phyloP scores from a whole-genome alignment of 352 stramenopile species.

The Phytophthora pisi region DNA sequence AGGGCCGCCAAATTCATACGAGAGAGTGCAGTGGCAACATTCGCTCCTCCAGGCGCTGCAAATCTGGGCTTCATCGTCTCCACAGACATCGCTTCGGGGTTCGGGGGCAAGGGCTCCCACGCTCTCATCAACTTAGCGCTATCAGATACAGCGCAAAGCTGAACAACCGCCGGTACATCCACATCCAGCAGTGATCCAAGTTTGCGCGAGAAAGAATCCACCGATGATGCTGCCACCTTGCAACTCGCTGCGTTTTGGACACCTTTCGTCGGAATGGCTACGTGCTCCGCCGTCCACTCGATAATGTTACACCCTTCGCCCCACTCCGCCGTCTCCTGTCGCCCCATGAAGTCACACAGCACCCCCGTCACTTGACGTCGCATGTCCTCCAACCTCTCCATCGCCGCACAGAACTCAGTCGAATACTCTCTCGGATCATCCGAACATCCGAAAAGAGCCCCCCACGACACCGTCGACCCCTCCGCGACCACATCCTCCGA shows the following conservation, averaged over 20 bases:
- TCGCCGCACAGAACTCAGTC: slow-evolving; percentile 10
- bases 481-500: slow-evolving; percentile 6
- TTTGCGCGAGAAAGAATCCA: not conserved
- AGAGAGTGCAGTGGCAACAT: slow-evolving; percentile 9
- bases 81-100: not conserved
- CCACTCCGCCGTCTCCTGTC: slow-evolving; percentile 9
- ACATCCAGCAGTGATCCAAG: not conserved
- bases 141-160: slow-evolving; percentile 17
- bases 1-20: slow-evolving; percentile 14
- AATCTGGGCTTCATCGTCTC: slow-evolving; percentile 18
- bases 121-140: slow-evolving; percentile 1
- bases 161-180: slow-evolving; percentile 10
- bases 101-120: slow-evolving; percentile 3
- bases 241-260: not conserved
- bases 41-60: not conserved
- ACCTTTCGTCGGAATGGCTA: slow-evolving; percentile 18
- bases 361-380: not conserved
- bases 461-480: slow-evolving; percentile 5
- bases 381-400: slow-evolving; percentile 21
- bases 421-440: slow-evolving; percentile 17
- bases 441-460: slow-evolving; percentile 12
- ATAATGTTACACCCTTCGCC: not conserved
- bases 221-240: not conserved
- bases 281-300: slow-evolving; percentile 23
- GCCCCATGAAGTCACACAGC: slow-evolving; percentile 13